Evolutionary conservation across 2,329 filamentous ascomycete genomes (phyloP).

Genomic region (Epichloe festucae): DNA sequence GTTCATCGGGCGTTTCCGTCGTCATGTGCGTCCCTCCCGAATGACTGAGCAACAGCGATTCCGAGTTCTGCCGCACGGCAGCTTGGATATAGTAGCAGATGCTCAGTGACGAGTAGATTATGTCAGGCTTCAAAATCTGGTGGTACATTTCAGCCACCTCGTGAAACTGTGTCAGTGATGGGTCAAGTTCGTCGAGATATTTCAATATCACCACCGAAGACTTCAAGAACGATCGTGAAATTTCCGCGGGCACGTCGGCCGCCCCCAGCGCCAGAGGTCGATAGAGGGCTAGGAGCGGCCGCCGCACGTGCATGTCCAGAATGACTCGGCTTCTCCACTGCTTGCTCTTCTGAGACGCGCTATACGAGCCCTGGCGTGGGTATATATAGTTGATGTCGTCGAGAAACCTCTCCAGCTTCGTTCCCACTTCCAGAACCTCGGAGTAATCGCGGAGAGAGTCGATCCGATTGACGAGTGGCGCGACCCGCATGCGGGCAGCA

Average conservation of each 20-base stretch:
- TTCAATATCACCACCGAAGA: constrained; percentile 43
- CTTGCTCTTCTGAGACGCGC: constrained; percentile 31
- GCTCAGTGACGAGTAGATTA: constrained; percentile 41
- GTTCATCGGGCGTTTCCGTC: constrained; percentile 1
- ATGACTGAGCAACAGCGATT: constrained; percentile 17
- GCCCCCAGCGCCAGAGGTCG: constrained; percentile 41
- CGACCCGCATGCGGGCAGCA: constrained; percentile 34
- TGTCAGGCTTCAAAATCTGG: constrained; percentile 38
- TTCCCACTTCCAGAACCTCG: constrained; percentile 39
- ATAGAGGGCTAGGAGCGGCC: constrained; percentile 39
- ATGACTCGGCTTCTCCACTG: constrained; percentile 38
- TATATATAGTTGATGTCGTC: constrained; percentile 42
- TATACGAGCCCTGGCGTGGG: constrained; percentile 30
- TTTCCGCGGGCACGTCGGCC: constrained; percentile 35
- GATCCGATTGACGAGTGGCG: constrained; percentile 36
- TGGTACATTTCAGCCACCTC: constrained; percentile 40
- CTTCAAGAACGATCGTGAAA: constrained; percentile 37
- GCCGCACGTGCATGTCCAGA: constrained; percentile 41
- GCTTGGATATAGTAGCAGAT: constrained; percentile 40
- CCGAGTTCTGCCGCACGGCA: constrained; percentile 16
- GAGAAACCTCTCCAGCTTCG: constrained; percentile 38
- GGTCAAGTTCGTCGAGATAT: constrained; percentile 41
- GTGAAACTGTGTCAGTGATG: constrained; percentile 30
- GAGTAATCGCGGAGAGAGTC: constrained; percentile 39
- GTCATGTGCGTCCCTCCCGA: constrained; percentile 18